Evolutionary conservation across 306 rosid genomes (phyloP).

Genomic region (Lagenaria siceraria): DNA sequence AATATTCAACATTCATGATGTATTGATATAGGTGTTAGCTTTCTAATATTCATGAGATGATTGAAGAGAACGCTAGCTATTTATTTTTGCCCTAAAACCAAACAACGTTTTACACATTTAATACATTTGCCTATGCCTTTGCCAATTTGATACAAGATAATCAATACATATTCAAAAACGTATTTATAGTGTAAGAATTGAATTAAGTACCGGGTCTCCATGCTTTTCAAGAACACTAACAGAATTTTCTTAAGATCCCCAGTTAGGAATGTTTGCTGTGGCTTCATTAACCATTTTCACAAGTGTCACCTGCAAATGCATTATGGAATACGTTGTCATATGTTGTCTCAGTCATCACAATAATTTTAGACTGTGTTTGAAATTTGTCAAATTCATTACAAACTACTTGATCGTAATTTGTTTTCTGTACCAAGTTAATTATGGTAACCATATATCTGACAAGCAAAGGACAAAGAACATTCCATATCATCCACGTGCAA

Average conservation of each 20-base stretch:
- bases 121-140: background rate
- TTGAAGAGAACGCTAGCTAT: background rate
- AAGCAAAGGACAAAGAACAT: background rate
- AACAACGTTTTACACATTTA: background rate
- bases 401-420: background rate
- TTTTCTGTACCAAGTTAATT: background rate
- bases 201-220: background rate
- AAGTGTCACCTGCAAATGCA: constrained; percentile 55
- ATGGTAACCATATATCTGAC: background rate
- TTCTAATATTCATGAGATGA: background rate
- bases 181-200: background rate
- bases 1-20: background rate
- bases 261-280: constrained; percentile 67
- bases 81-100: background rate
- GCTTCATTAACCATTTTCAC: constrained; percentile 93
- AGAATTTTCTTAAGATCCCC: constrained; percentile 33
- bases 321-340: background rate
- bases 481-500: background rate
- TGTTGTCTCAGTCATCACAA: background rate
- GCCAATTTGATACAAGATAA: background rate
- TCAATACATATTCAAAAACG: background rate
- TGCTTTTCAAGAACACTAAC: background rate
- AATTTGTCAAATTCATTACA: background rate
- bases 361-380: background rate
- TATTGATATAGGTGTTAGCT: background rate